These are phyloP conservation scores for Raddia guianensis DNA, from an alignment of 176 grass and related monocot species.

Conservation along the genomic window DNA sequence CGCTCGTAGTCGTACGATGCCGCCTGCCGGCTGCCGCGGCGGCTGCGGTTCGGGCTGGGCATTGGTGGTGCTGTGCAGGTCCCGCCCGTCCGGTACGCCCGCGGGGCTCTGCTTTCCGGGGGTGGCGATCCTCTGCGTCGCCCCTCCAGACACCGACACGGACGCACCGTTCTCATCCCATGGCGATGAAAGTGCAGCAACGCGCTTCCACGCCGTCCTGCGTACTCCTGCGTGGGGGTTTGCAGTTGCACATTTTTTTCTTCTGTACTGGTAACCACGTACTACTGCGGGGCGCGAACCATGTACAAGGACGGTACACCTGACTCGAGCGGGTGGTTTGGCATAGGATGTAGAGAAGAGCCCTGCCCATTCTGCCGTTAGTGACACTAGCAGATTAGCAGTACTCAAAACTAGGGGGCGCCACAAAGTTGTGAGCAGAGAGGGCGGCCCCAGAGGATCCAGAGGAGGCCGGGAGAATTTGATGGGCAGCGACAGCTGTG, in stretches of 20 bases:
- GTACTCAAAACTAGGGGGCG: background rate
- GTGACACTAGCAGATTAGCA: background rate
- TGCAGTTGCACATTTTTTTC: too few relatives aligned
- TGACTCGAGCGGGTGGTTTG: background rate
- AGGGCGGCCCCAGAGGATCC: constrained; percentile 40
- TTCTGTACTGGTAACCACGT: too few relatives aligned
- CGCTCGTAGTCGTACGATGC: too few relatives aligned
- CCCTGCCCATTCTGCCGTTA: background rate
- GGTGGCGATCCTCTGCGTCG: background rate
- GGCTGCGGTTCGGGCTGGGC: background rate
- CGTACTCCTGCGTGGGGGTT: too few relatives aligned
- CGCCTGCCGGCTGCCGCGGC: background rate
- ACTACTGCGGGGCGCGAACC: too few relatives aligned
- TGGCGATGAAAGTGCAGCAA: too few relatives aligned
- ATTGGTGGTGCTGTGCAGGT: too few relatives aligned
- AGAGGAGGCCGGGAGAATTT: constrained; percentile 28
- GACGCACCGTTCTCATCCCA: too few relatives aligned
- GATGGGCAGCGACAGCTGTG: constrained; percentile 43
- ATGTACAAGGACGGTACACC: background rate
- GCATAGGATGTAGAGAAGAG: background rate
- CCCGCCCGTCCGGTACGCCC: background rate
- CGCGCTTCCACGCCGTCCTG: too few relatives aligned
- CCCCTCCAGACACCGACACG: too few relatives aligned
- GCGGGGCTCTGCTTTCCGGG: background rate
- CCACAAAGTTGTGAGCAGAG: background rate